Base-by-base conservation (phyloP, 2,329 filamentous ascomycete genomes). In the Alternaria arbusti region DNA sequence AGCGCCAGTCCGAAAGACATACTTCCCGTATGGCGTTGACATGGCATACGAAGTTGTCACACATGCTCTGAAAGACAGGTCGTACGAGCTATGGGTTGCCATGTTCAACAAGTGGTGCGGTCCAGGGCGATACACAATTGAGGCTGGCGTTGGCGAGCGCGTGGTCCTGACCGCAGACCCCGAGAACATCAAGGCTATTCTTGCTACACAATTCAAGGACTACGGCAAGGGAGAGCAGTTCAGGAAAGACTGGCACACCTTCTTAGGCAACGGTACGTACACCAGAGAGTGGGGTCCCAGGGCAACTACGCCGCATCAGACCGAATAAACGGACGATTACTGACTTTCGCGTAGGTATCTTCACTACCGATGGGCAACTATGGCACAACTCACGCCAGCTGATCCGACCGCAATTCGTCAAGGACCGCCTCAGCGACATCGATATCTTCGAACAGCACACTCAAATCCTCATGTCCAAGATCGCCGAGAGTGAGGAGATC, bases 111-210 rank as follows among this genome's bases (percentile, higher is more conserved):
- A 79, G 15, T 78, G 63, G 61, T 74, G 12, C 8, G 73, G 80
- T 5, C 74, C 76, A 1, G 76, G 78, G 5, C 74, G 80, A 30
- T 89, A 84, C 70, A 94, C 91, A 0, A 81, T 85, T 43, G 91
- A 95, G 79, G 78, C 82, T 11, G 84, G 83, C 2, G 71, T 88
- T 7, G 72, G 88, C 2, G 85, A 86, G 51, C 87, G 91, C n/a
- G 79, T 90, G 22, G 78, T 96, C 63, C 86, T 96, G 74, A 97
- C 94, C 0, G 87, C 87, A 6, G 93, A 97, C 70, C 91, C 91
- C 0, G 93, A 96, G 74, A 97, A 97, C 76, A 91, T 97, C 82
- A 97, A 97, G 79, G 92, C 94, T 6, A 86, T 97, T 22, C 84
- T 97, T n/a, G 92, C 94, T 0, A 91, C 90, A 1, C 93, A 97